Base-by-base conservation (phyloP, 257 asterid genomes). In the Solanum sitiens region DNA sequence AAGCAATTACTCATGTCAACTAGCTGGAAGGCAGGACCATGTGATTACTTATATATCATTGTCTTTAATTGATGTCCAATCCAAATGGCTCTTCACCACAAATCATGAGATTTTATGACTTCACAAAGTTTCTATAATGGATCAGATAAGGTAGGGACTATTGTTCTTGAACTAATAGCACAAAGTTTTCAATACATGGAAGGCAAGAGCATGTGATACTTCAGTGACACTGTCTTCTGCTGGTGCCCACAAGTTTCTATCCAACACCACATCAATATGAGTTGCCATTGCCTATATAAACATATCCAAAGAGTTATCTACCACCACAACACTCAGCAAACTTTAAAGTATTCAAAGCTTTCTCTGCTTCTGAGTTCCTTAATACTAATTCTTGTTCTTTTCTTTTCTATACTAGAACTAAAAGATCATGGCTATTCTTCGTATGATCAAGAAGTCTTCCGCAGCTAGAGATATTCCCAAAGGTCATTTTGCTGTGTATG, bases 401-500 rank as follows among this genome's bases (percentile, higher is more conserved):
- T 21, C 18, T 20, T 8, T 37, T 1, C 80, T 33, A 18, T 8
- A 47, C 16, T 47, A 45, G 0, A 80, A 80, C 63, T 27, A 27
- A 80, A 45, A 16, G 42, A 80, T 27, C 18, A 80, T 80, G 85
- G 42, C 68, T 45, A 80, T 80, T 27, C 44, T 30, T 47, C 68
- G 68, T 80, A 80, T 47, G 27, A 80, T 80, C 27, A 80, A 80
- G 85, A 80, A 47, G 67, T 47, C 68, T 5, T 80, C 85, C 1
- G 7, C 44, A 80, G 8, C 27, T 5, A 18, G 65, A 47, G 89
- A 89, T 27, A 92, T 92, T 32, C 95, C 96, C 9, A 94, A 93
- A 67, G 96, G 98, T 6, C 94, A 94, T 65, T 32, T 91, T 9
- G 94, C 91, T 13, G 92, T 94, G 11, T 94, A 94, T 83, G 95